Percentiles rank a stretch among this genome's conserved stretches.
Evolutionary conservation across 148 eudicot genomes (phyloP).

Genomic region (Vaccinium corymbosum): DNA sequence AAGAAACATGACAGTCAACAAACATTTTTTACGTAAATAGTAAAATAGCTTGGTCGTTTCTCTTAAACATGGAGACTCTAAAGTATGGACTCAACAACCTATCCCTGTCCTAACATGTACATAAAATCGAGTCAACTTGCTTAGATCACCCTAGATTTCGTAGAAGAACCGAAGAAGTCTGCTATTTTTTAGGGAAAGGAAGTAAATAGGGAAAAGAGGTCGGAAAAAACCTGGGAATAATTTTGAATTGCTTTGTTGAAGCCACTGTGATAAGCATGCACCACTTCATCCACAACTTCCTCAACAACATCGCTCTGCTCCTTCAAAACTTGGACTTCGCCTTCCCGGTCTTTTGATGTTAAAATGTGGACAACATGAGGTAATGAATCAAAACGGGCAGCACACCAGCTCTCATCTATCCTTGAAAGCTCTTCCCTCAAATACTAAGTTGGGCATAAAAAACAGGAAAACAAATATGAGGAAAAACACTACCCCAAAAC

Average conservation of each 20-base stretch:
- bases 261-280: slow-evolving; percentile 95
- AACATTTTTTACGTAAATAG: not conserved
- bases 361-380: slow-evolving; percentile 94
- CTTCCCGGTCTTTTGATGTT: slow-evolving; percentile 93
- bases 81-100: not conserved
- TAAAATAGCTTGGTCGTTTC: not conserved
- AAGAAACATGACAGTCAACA: not conserved
- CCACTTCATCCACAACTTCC: slow-evolving; percentile 98
- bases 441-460: slow-evolving; percentile 39
- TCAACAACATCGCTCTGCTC: slow-evolving; percentile 89
- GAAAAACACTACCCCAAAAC: slow-evolving; percentile 1
- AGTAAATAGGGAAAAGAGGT: slow-evolving; percentile 11
- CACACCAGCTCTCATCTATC: slow-evolving; percentile 90
- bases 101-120: not conserved
- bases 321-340: slow-evolving; percentile 61
- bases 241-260: slow-evolving; percentile 99
- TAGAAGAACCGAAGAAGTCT: not conserved
- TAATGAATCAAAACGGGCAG: slow-evolving; percentile 86
- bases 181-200: not conserved
- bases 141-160: not conserved
- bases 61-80: not conserved
- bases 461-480: not conserved
- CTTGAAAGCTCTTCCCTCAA: slow-evolving; percentile 72
- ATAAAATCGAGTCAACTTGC: not conserved
- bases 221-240: slow-evolving; percentile 78